Percentiles rank a stretch among this genome's conserved stretches.
Evolutionary conservation across 768 basidiomycete genomes (phyloP).

Genomic region (Floccularia luteovirens): DNA sequence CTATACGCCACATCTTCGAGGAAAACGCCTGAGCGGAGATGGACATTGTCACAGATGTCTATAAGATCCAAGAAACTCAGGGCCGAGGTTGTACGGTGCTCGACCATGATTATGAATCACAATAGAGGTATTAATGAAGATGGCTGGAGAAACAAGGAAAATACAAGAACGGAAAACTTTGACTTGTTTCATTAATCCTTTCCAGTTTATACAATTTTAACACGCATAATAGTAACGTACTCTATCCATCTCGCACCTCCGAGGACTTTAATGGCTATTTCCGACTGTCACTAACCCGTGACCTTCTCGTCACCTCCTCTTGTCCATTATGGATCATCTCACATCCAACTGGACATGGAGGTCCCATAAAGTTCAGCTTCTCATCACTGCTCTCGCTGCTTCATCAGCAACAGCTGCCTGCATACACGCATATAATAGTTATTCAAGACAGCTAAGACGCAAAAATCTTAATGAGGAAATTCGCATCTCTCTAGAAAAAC

Average conservation of each 20-base stretch:
- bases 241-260: too few relatives aligned
- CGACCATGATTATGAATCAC: too few relatives aligned
- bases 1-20: conserved; percentile 21
- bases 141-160: too few relatives aligned
- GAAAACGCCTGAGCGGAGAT: conserved; percentile 20
- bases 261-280: too few relatives aligned
- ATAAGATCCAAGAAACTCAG: conserved; percentile 58
- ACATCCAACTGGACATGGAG: too few relatives aligned
- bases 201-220: too few relatives aligned
- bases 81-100: too few relatives aligned
- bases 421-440: conserved; percentile 50
- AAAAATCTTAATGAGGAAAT: conserved; percentile 52
- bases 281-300: background rate
- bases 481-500: conserved; percentile 36
- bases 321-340: too few relatives aligned
- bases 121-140: background rate
- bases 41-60: conserved; percentile 66
- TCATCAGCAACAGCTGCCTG: conserved; percentile 54
- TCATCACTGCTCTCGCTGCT: conserved; percentile 57
- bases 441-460: conserved; percentile 39
- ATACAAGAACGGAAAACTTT: too few relatives aligned
- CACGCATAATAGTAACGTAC: too few relatives aligned
- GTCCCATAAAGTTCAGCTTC: conserved; percentile 58
- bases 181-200: too few relatives aligned
- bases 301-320: conserved; percentile 3